Conservation (phyloP, 23 red algal genomes). For the Gracilaria domingensis region DNA sequence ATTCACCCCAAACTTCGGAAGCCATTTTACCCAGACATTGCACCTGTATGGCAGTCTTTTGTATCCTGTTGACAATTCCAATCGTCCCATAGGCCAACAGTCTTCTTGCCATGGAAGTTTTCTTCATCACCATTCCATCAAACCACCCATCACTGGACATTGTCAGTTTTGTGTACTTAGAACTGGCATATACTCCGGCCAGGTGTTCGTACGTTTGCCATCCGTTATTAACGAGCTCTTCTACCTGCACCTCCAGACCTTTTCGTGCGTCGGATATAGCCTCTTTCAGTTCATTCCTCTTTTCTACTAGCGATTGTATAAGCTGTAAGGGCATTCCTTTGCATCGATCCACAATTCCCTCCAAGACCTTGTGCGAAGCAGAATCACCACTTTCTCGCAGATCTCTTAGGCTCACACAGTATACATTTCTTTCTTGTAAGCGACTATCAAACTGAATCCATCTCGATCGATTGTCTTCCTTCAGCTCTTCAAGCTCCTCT, state of each 20-base stretch:
- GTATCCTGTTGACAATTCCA: not conserved
- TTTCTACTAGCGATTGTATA: not conserved
- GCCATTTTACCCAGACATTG: not conserved
- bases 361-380: not conserved
- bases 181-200: not conserved
- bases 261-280: not conserved
- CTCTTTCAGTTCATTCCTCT: not conserved
- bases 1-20: not conserved
- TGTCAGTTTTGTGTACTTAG: not conserved
- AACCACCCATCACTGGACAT: not conserved
- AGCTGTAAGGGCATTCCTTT: not conserved
- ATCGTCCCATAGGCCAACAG: not conserved
- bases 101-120: not conserved
- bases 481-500: not conserved
- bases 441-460: not conserved
- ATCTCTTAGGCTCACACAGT: not conserved
- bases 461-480: not conserved
- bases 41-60: not conserved
- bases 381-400: not conserved
- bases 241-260: not conserved
- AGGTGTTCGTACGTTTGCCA: constrained; percentile 19
- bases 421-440: not conserved
- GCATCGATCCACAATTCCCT: not conserved
- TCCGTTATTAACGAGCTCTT: not conserved
- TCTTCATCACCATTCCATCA: constrained; percentile 6